Base-by-base conservation (phyloP, 2,329 filamentous ascomycete genomes). In the Xylariaceae sp. region DNA sequence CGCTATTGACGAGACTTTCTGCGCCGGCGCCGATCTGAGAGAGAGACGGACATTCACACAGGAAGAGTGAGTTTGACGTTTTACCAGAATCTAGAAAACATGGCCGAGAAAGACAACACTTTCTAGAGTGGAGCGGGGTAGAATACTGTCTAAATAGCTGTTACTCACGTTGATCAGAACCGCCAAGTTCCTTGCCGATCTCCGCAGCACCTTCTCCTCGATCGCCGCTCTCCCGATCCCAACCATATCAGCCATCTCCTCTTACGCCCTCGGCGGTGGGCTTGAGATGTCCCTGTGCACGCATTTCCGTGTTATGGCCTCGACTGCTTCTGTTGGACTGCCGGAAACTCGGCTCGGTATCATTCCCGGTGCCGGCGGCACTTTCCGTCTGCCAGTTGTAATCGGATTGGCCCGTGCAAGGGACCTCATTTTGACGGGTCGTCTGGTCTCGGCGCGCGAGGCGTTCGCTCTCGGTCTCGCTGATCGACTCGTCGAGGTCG, bases 271-370 rank as follows among this genome's bases (percentile, higher is more conserved):
- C 35, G 94, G 94, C 64, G 94, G 94, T 68, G 94, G 94, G 51
- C 86, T 99, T 65, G 94, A 99, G 76, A 84, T 99, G 56, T 93
- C 92, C 1, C 85, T 99, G 5, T 87, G 88, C 66, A 96, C 93
- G 1, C 87, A 94, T 74, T 86, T 99, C 75, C 90, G 94, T 65
- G 88, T 99, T 55, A 87, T 97, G 66, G 83, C 87, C 37, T 91
- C 89, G 45, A 89, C 87, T 39, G 89, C 91, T 13, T 78, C 81
- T 23, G 85, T 99, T 57, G 92, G 86, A 0, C 84, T 76, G 4
- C 94, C 94, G 1, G 94, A 99, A 74, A 97, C 94, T 1, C 83
- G 92, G 2, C 82, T 99, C 2, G 94, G 89, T 58, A 99, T 99
- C 72, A 89, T 99, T 65, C 94, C 94, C 2, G 94, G 94, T 60